phyloP scores from a whole-genome alignment of 2,329 filamentous ascomycete genomes.

The Chalara sp. region DNA sequence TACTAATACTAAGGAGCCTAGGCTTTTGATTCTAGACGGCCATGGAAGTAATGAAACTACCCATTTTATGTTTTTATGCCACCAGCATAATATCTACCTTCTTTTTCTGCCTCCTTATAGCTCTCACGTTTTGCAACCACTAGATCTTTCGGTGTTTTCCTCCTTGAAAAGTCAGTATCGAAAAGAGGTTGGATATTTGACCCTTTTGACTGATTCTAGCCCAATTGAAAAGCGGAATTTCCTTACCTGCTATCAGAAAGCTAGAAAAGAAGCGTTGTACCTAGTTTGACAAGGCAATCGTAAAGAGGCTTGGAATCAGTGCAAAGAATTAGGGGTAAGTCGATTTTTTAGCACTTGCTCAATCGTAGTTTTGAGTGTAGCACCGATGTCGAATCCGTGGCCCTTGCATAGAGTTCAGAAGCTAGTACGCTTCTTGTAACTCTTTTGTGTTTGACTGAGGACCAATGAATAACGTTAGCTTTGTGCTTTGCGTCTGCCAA shows the following conservation, averaged over 20 bases:
- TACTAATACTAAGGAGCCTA: background rate
- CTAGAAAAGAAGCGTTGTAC: background rate
- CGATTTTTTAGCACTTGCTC: background rate
- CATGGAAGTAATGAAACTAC: conserved; percentile 1
- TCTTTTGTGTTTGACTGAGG: conserved; percentile 3
- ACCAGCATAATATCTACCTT: background rate
- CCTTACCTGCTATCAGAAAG: background rate
- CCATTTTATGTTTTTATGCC: conserved; percentile 1
- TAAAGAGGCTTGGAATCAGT: background rate
- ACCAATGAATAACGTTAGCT: conserved; percentile 6
- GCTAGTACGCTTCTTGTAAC: background rate
- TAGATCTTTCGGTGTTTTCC: conserved; percentile 3
- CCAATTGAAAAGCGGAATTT: background rate
- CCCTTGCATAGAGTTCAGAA: background rate
- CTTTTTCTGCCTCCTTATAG: background rate
- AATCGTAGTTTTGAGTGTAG: background rate
- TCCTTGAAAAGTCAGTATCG: background rate
- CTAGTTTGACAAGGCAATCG: background rate
- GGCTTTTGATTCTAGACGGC: conserved; percentile 2
- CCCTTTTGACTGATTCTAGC: background rate
- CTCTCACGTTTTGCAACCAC: background rate
- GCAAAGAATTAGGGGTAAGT: background rate
- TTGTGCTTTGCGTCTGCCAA: background rate
- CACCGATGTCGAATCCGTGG: background rate
- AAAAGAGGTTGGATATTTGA: background rate